A percentile compares a stretch with the other conserved stretches of the same genome.
These are phyloP conservation scores for Castanea crenata DNA, from an alignment of 306 rosid species.

Conservation along the genomic window DNA sequence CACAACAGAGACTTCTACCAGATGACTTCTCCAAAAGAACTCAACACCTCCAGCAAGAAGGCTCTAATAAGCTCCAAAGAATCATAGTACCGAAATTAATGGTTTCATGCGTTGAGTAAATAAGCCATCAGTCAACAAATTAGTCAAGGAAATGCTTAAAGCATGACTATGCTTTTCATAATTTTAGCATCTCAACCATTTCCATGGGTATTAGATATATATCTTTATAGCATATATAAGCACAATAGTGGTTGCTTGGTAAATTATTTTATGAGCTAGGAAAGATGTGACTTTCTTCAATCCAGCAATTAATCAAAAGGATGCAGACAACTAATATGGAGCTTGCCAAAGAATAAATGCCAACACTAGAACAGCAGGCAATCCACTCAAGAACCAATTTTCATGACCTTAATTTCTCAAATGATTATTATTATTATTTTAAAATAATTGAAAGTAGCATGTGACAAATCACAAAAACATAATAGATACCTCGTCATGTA, in stretches of 20 bases:
- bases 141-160: background rate
- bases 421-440: too few relatives aligned
- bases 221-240: background rate
- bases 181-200: background rate
- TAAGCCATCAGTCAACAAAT: background rate
- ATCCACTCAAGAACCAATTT: constrained; percentile 2
- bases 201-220: background rate
- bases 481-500: constrained; percentile 83
- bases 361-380: background rate
- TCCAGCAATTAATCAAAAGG: background rate
- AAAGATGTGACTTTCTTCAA: background rate
- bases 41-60: background rate
- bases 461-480: background rate
- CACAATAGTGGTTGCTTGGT: background rate
- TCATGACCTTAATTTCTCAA: constrained; percentile 7
- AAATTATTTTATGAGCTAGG: background rate
- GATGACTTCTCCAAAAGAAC: background rate
- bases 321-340: constrained; percentile 17
- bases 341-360: background rate
- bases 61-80: background rate
- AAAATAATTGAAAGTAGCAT: background rate
- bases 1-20: background rate
- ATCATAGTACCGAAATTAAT: background rate
- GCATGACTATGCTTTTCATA: background rate
- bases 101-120: background rate